These are phyloP conservation scores for Phytophthora constricta DNA, from an alignment of 352 stramenopile genomes.

Conservation along the genomic window DNA sequence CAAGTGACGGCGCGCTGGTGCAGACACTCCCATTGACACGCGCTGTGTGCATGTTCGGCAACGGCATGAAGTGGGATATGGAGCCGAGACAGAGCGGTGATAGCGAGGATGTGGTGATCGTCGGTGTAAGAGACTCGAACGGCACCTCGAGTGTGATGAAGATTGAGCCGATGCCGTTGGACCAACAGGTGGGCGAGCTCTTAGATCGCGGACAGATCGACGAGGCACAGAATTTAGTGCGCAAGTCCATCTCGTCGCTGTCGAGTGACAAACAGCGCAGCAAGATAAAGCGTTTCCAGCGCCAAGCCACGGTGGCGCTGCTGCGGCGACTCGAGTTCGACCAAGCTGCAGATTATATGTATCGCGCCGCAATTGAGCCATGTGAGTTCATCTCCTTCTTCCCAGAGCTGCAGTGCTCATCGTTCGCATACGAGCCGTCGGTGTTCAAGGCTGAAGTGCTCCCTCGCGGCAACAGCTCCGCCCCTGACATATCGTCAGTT, in stretches of 20 bases:
- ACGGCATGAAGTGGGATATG: conserved; percentile 94
- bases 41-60: conserved; percentile 81
- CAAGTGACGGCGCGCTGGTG: conserved; percentile 74
- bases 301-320: conserved; percentile 80
- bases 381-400: conserved; percentile 91
- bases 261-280: conserved; percentile 86
- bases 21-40: conserved; percentile 74
- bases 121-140: conserved; percentile 67
- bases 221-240: conserved; percentile 84
- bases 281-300: conserved; percentile 90
- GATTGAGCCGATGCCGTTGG: conserved; percentile 85
- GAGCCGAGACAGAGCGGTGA: conserved; percentile 76
- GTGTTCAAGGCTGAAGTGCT: conserved; percentile 87
- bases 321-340: conserved; percentile 84
- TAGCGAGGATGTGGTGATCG: conserved; percentile 80
- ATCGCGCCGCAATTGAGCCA: conserved; percentile 82
- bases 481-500: conserved; percentile 80
- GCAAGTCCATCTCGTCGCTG: conserved; percentile 77
- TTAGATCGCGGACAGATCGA: conserved; percentile 87
- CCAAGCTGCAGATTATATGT: conserved; percentile 83
- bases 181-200: conserved; percentile 85
- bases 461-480: conserved; percentile 70
- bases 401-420: conserved; percentile 77
- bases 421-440: conserved; percentile 85
- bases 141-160: conserved; percentile 83